Base-by-base conservation (phyloP, 805 yeast genomes). In the Yarrowia sp. region DNA sequence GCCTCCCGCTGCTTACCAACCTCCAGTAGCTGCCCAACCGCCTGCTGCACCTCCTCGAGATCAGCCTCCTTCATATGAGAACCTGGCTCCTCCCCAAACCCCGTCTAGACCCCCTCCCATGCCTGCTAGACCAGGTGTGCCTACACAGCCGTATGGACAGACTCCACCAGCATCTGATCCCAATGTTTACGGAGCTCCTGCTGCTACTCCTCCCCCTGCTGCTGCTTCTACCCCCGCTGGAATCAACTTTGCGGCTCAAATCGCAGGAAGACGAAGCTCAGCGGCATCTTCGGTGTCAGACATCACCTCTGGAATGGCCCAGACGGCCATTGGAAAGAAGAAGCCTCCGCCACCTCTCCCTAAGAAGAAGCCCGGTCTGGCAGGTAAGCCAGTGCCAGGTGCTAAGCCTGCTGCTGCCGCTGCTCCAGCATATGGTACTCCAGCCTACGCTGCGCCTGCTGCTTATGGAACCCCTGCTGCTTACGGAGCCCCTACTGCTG, bases 201-300 rank as follows among this genome's bases (percentile, higher is more conserved):
- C 58, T 19, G 33, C 30, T 1, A 36, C 46, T 10, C 8, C 63
- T 6, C 13, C 64, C 9, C 61, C 71, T 24, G 40, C 63, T 19
- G 55, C 70, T 8, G 64, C 63, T 7, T 42, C 64, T 19, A 77
- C 77, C 6, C 75, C 74, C 69, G 76, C 74, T 70, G 79, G 79
- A 13, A 75, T 74, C 24, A 76, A 77, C 55, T 76, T 76, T 33
- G 76, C 78, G 9, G 69, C 65, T 69, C 20, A 65, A 44, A 9
- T 34, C 67, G 20, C 69, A 65, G 33, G 53, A 60, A 24, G 70
- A 72, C 2, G 50, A 71, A 8, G 70, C 70, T 39, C 49, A 52
- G 43, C 49, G 63, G 30, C 30, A 63, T 60, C 52, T 44, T 60
- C 52, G 42, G 58, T 66, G 46, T 63, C 63, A 61, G 67, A 36